Conservation (phyloP, 441 rosid genomes). For the Dalechampia spathulata region DNA sequence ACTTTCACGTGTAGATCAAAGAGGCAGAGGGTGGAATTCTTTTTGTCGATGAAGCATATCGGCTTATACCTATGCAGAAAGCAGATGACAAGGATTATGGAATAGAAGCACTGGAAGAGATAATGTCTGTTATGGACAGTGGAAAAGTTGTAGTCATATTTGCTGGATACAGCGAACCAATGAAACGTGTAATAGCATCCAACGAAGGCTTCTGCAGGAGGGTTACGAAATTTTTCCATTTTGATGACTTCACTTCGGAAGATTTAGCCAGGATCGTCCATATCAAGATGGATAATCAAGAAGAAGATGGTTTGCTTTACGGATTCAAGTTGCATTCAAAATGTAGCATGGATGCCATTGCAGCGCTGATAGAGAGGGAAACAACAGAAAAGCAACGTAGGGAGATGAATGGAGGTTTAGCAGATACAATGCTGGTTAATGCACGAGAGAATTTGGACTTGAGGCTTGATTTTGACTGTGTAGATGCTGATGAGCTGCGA, state of each 20-base stretch:
- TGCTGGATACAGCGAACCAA: constrained; percentile 92
- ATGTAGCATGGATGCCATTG: constrained; percentile 58
- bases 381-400: constrained; percentile 75
- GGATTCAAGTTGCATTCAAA: constrained; percentile 63
- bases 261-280: constrained; percentile 73
- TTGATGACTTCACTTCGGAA: constrained; percentile 60
- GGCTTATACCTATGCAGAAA: constrained; percentile 89
- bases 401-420: constrained; percentile 86
- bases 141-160: constrained; percentile 88
- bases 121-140: constrained; percentile 92
- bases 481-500: constrained; percentile 54
- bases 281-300: constrained; percentile 77
- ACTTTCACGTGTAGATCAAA: constrained; percentile 45
- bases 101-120: constrained; percentile 90
- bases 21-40: constrained; percentile 97
- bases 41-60: constrained; percentile 93
- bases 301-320: constrained; percentile 50
- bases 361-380: constrained; percentile 46
- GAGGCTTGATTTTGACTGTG: constrained; percentile 67
- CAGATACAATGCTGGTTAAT: constrained; percentile 70
- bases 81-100: constrained; percentile 96
- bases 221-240: constrained; percentile 88
- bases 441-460: constrained; percentile 88
- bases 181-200: constrained; percentile 87
- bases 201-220: constrained; percentile 98